Evolutionary conservation across 768 basidiomycete species (phyloP), one percentile per base, ranked within the genome.

Genomic region (Leccinum barrowsii): DNA sequence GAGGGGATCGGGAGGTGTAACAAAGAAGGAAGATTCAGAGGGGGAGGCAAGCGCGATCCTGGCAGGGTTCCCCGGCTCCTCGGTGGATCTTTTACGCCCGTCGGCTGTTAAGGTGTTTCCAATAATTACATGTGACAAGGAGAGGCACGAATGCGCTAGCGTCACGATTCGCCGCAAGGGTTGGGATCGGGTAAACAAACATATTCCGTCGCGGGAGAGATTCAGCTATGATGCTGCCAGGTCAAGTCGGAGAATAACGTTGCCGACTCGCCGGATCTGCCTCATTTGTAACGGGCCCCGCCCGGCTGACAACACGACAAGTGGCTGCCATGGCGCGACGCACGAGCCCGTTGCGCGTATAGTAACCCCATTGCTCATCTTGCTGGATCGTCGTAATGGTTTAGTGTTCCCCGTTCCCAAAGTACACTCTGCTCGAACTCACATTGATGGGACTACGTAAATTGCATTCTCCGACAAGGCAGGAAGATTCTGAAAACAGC

Each of bases 11-110:
- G 59, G 52, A 55, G 62, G 61, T 52, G 67, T 40, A 52, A 42
- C 63, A 54, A 69, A 61, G 62, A 69, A 59, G 62, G 65, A 59
- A 67, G 57, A 55, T 55, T 53, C 50, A 51, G 42, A 58, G 44
- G 47, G 12, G 55, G 42, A n/a, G 8, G n/a, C 40, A 42, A 42
- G 40, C 40, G n/a, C 40, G 40, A 42, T 42, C 40, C 40, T 8
- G 7, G n/a, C 40, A 42, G 40, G n/a, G n/a, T 42, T 8, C 37
- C 40, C 17, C 3, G n/a, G 40, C 40, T 42, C 40, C 17, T 42
- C 40, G 17, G 40, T 42, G 40, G 10, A 42, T n/a, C n/a, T n/a
- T n/a, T 42, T 42, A 10, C 4, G n/a, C n/a, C 10, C n/a, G 5
- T 40, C 17, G 40, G 40, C 8, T 42, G 40, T 42, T 42, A 28